These are phyloP conservation scores for Paracamarosporium sp. DNA, from an alignment of 2,329 filamentous ascomycete genomes.

Conservation along the genomic window DNA sequence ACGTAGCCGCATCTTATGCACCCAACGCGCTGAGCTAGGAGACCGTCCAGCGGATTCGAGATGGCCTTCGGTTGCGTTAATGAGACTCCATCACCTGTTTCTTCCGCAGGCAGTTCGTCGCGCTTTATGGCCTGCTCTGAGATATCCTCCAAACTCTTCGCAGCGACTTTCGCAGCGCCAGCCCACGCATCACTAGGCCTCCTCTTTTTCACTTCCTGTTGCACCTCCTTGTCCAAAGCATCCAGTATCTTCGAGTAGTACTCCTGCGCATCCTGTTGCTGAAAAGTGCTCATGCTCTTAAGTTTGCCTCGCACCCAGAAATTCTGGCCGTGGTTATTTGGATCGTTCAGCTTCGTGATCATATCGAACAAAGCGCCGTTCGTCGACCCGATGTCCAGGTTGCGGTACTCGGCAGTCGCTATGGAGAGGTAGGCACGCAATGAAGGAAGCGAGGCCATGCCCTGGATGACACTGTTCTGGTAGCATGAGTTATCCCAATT, in stretches of 20 bases:
- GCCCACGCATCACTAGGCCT: conserved; percentile 45
- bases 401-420: conserved; percentile 38
- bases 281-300: conserved; percentile 93
- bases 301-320: conserved; percentile 83
- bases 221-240: conserved; percentile 80
- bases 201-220: conserved; percentile 50
- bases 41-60: conserved; percentile 83
- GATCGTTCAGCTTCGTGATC: conserved; percentile 73
- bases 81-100: conserved; percentile 9
- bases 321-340: conserved; percentile 73
- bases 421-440: conserved; percentile 69
- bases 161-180: conserved; percentile 31
- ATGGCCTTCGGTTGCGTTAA: conserved; percentile 33
- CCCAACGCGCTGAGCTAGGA: conserved; percentile 86
- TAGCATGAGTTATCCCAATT: conserved; percentile 98
- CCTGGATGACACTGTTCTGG: conserved; percentile 92
- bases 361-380: conserved; percentile 67
- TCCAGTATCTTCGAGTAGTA: conserved; percentile 92
- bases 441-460: conserved; percentile 74
- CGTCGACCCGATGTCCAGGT: conserved; percentile 52
- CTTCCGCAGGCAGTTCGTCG: conserved; percentile 3
- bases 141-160: conserved; percentile 28
- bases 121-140: conserved; percentile 14
- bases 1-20: conserved; percentile 86
- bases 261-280: conserved; percentile 97